These are phyloP conservation scores for Amauroascus niger DNA, from an alignment of 2,329 filamentous ascomycete species.

Conservation along the genomic window DNA sequence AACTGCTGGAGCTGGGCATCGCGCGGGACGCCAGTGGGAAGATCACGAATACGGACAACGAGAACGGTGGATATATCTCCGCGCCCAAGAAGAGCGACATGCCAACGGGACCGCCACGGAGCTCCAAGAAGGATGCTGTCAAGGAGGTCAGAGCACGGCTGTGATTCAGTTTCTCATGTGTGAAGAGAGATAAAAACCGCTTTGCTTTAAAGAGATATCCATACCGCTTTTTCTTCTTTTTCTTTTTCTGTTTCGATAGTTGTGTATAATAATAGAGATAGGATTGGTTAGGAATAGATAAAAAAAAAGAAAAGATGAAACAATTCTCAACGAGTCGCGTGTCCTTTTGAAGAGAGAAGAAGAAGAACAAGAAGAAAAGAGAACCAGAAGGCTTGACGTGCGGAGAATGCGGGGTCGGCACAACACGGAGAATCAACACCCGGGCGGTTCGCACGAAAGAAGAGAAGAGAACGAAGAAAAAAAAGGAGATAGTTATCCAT, in stretches of 20 bases:
- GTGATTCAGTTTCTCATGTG: not conserved
- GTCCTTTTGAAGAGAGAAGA: not conserved
- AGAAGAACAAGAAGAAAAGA: not conserved
- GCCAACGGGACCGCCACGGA: constrained; percentile 21
- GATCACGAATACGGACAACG: constrained; percentile 49
- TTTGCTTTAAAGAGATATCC: not conserved
- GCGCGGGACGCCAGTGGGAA: constrained; percentile 44
- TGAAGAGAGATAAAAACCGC: not conserved
- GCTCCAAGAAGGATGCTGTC: constrained; percentile 16
- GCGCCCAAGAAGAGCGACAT: constrained; percentile 48
- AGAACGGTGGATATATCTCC: constrained; percentile 46
- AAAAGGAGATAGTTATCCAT: no score
- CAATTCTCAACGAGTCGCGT: not conserved
- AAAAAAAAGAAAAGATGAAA: not conserved
- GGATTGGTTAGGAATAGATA: constrained; percentile 1
- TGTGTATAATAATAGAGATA: not conserved
- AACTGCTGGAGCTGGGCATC: constrained; percentile 54
- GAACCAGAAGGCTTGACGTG: not conserved
- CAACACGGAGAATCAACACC: not conserved
- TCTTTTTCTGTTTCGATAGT: not conserved
- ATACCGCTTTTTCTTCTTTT: no score
- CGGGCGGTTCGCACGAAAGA: no score
- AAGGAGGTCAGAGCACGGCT: not conserved
- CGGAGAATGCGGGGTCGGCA: not conserved
- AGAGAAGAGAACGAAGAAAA: no score